Evolutionary conservation across 345 rosid species (phyloP).

Genomic region (Combretum micranthum): DNA sequence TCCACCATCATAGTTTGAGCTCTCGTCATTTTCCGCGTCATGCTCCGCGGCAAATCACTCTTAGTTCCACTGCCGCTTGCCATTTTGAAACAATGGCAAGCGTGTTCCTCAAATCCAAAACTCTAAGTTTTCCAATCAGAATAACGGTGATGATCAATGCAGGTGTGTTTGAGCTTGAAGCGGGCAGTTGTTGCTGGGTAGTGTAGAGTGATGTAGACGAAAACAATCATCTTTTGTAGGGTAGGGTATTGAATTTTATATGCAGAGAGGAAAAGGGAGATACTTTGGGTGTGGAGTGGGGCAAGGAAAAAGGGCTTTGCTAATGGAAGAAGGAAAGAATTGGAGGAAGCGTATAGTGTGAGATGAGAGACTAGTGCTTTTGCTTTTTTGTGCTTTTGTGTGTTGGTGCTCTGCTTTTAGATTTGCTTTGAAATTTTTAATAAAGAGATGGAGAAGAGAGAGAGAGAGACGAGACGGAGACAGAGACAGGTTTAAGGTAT

Average conservation of each 20-base stretch:
- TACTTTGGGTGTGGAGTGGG: conserved; percentile 65
- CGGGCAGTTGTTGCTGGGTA: neutral
- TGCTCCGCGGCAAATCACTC: conserved; percentile 28
- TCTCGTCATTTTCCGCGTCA: conserved; percentile 42
- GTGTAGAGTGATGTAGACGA: neutral
- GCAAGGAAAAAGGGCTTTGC: conserved; percentile 37
- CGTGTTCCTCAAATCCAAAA: neutral
- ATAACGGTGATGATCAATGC: neutral
- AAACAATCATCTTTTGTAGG: neutral
- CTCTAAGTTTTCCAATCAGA: neutral
- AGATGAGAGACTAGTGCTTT: conserved; percentile 10
- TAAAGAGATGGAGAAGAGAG: neutral
- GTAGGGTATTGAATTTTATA: conserved; percentile 6
- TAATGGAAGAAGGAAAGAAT: conserved; percentile 55
- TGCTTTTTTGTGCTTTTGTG: conserved; percentile 12
- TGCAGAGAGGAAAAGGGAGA: conserved; percentile 18
- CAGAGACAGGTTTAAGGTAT: too few species aligned
- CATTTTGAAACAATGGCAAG: conserved; percentile 24
- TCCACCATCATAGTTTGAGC: conserved; percentile 43
- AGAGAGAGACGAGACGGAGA: neutral
- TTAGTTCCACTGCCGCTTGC: conserved; percentile 78
- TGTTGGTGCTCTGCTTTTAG: neutral
- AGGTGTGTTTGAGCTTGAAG: neutral
- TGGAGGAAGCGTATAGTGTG: neutral
- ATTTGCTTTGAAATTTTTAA: too few species aligned